phyloP scores from a whole-genome alignment of 2,329 filamentous ascomycete genomes.

The Aspergillus ochraceoroseus region DNA sequence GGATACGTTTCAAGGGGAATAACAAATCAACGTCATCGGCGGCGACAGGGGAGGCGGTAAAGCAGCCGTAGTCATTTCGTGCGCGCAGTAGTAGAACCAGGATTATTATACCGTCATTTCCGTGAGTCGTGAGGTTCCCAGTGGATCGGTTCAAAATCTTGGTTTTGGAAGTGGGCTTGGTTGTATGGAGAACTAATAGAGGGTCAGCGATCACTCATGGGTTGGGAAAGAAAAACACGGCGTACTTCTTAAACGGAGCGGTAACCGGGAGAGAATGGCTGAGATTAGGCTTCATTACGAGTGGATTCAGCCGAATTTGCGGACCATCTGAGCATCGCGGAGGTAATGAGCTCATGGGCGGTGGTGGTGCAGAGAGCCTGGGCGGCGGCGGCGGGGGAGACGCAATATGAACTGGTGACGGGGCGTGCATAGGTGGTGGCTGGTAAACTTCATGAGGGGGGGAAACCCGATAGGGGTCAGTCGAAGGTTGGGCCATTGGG shows the following conservation, averaged over 20 bases:
- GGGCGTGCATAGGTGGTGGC: constrained; percentile 27
- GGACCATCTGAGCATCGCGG: constrained; percentile 36
- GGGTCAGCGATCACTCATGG: constrained; percentile 3
- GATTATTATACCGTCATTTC: constrained; percentile 25
- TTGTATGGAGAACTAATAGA: constrained; percentile 41
- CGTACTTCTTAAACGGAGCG: constrained; percentile 42
- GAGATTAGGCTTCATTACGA: constrained; percentile 40
- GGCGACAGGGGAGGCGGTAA: not conserved
- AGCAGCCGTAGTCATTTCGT: not conserved
- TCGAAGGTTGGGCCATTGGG: constrained; percentile 29
- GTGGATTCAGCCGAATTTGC: constrained; percentile 41
- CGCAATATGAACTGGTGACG: constrained; percentile 28
- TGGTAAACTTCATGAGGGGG: constrained; percentile 36
- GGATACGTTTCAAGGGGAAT: no score
- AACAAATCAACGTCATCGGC: no score
- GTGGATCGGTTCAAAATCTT: constrained; percentile 45
- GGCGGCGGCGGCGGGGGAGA: constrained; percentile 26
- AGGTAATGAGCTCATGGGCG: constrained; percentile 33
- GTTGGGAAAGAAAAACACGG: not conserved
- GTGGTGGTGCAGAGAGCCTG: constrained; percentile 27
- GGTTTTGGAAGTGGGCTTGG: constrained; percentile 45
- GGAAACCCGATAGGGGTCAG: constrained; percentile 31
- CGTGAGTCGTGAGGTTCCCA: constrained; percentile 42
- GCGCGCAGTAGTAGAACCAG: no score
- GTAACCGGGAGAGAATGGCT: constrained; percentile 40